A percentile compares a stretch with the other conserved stretches of the same genome.
Conservation (phyloP, 495 filamentous ascomycete genomes). For the Penicillium cinerascens region DNA sequence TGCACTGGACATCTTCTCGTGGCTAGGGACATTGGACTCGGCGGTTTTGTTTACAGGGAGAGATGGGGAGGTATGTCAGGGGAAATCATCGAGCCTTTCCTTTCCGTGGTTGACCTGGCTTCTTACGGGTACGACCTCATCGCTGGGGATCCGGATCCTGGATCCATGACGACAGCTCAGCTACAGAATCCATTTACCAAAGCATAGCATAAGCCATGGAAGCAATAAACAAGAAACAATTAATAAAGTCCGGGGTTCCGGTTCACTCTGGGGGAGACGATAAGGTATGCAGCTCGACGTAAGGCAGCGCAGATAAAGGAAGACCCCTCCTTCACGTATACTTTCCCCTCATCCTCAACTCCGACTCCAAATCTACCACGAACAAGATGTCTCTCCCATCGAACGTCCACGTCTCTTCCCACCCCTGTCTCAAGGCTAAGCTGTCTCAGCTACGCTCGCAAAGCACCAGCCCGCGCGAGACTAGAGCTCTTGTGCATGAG, state of each 20-base stretch:
- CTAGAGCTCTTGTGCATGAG: constrained; percentile 77
- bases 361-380: neutral
- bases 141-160: neutral
- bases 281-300: neutral
- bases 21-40: neutral
- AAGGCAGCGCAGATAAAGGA: constrained; percentile 14
- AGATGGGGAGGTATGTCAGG: neutral
- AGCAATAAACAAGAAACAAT: neutral
- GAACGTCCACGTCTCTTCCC: constrained; percentile 72
- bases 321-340: constrained; percentile 1
- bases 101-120: neutral
- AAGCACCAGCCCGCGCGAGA: constrained; percentile 66
- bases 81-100: neutral
- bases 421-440: constrained; percentile 85
- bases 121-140: neutral
- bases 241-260: neutral
- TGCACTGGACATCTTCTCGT: neutral
- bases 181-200: neutral
- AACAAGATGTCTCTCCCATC: constrained; percentile 29
- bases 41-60: neutral
- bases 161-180: neutral
- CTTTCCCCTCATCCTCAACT: constrained; percentile 5
- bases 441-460: constrained; percentile 81
- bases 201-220: neutral
- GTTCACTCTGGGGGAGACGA: neutral